Base-by-base conservation (phyloP, 2,329 filamentous ascomycete species). In the Exophiala calicioides region DNA sequence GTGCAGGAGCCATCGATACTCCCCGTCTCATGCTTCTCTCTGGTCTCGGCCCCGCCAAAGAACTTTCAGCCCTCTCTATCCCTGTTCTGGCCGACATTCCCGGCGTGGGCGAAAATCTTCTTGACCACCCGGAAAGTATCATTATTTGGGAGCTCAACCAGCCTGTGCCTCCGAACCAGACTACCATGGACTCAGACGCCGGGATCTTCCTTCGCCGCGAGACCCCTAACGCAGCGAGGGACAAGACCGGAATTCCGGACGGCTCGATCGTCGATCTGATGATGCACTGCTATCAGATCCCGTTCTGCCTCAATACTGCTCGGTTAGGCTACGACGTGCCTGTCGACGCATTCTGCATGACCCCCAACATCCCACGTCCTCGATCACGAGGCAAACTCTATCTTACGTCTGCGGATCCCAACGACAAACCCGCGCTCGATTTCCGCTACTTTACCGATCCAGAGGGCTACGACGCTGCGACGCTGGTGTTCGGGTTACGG, bases 271-370 rank as follows among this genome's bases (percentile, higher is more conserved):
- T 86, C 55, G 90, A 95, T 63, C 72, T 94, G 61, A 95, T 95
- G 90, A 93, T 93, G 86, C 89, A 95, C 74, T 95, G 89, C 79
- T 95, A 95, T 75, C 90, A 95, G 71, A 94, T 95, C 58, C 89
- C 89, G 43, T 95, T 95, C 71, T 87, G 84, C 53, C 81, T 90
- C 58, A 95, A 95, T 77, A 95, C 89, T 1, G 73, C 78, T 44
- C 83, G 87, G 30, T 78, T 95, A 7, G 89, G 89, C 57, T 95
- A 84, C 66, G 80, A 83, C 60, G 73, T 73, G 30, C 80, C 80
- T 37, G 73, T 84, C 51, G 85, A 90, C 61, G 88, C 88, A 41
- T 94, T 94, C 75, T 93, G 88, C 79, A 93, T 93, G 85, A 93
- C 88, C 12, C 88, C 88, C 61, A 93, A 94, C 73, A 93, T 94